phyloP scores from a whole-genome alignment of 1,284 basidiomycete genomes.

The Leccinum huronense region DNA sequence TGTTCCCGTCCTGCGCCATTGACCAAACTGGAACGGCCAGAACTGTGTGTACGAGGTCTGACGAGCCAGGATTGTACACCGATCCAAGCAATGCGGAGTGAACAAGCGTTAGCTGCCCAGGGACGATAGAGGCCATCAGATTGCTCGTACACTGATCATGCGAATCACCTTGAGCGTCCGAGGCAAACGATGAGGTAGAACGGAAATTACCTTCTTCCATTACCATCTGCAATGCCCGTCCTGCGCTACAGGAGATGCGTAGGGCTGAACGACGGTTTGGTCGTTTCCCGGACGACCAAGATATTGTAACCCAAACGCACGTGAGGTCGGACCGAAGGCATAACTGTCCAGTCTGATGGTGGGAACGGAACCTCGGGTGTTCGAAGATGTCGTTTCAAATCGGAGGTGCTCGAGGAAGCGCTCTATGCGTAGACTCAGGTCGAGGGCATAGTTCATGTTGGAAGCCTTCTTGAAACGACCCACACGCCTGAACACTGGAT shows the following conservation, averaged over 20 bases:
- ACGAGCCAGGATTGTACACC: neutral
- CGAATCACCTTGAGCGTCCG: constrained; percentile 7
- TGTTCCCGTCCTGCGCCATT: neutral
- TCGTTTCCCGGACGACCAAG: constrained; percentile 32
- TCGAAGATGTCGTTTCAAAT: constrained; percentile 31
- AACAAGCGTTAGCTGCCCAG: constrained; percentile 61
- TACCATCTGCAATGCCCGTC: constrained; percentile 62
- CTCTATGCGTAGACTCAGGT: constrained; percentile 71
- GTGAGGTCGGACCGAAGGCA: constrained; percentile 22
- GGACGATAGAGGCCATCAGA: constrained; percentile 55
- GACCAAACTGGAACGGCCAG: neutral
- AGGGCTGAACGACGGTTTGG: constrained; percentile 24
- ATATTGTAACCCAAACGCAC: constrained; percentile 32
- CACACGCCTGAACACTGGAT: constrained; percentile 69
- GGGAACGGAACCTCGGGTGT: constrained; percentile 25
- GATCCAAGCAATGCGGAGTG: neutral
- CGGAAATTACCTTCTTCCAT: constrained; percentile 54
- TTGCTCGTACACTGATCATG: constrained; percentile 46
- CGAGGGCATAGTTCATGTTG: constrained; percentile 85
- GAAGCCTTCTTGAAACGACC: constrained; percentile 90
- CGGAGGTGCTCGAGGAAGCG: constrained; percentile 34
- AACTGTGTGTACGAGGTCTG: neutral
- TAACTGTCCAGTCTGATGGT: constrained; percentile 22
- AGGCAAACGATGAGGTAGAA: neutral
- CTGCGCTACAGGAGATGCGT: constrained; percentile 14